phyloP scores from a whole-genome alignment of 179 eudicot species.

The Heliamphora ciliata region DNA sequence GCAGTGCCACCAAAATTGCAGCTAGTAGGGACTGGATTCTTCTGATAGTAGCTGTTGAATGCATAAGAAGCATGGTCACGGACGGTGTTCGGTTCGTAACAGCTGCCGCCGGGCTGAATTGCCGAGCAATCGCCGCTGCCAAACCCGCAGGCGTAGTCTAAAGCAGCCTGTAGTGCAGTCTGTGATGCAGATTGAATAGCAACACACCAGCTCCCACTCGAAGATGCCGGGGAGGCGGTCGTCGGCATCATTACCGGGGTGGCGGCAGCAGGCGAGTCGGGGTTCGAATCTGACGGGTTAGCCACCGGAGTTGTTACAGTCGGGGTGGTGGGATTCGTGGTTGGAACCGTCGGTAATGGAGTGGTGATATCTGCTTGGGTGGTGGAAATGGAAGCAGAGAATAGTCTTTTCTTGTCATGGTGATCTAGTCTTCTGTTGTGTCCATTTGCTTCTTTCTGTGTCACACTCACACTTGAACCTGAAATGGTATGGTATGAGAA shows the following conservation, averaged over 20 bases:
- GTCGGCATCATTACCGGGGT: constrained; percentile 23
- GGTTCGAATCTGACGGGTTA: constrained; percentile 43
- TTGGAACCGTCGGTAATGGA: constrained; percentile 75
- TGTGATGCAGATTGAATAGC: constrained; percentile 60
- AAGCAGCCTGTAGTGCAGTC: constrained; percentile 51
- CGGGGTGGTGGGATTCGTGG: constrained; percentile 35
- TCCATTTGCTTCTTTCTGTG: no score
- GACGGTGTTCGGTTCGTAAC: constrained; percentile 53
- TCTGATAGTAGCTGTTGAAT: constrained; percentile 76
- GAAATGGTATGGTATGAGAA: neutral
- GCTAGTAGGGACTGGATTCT: constrained; percentile 77
- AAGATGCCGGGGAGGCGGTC: constrained; percentile 32
- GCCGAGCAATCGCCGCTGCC: constrained; percentile 63
- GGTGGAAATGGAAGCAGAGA: constrained; percentile 27
- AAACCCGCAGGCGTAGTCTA: constrained; percentile 81
- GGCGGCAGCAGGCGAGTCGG: constrained; percentile 34
- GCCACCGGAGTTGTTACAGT: constrained; percentile 31
- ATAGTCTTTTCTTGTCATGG: neutral
- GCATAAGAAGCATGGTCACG: constrained; percentile 72
- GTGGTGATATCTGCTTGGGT: constrained; percentile 65
- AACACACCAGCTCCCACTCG: constrained; percentile 76
- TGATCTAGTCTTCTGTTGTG: neutral
- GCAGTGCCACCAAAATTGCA: constrained; percentile 85
- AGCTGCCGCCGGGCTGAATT: constrained; percentile 51
- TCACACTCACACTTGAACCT: constrained; percentile 8